Conservation (phyloP, 2,329 filamentous ascomycete genomes). For the Neopestalotiopsis sp. region DNA sequence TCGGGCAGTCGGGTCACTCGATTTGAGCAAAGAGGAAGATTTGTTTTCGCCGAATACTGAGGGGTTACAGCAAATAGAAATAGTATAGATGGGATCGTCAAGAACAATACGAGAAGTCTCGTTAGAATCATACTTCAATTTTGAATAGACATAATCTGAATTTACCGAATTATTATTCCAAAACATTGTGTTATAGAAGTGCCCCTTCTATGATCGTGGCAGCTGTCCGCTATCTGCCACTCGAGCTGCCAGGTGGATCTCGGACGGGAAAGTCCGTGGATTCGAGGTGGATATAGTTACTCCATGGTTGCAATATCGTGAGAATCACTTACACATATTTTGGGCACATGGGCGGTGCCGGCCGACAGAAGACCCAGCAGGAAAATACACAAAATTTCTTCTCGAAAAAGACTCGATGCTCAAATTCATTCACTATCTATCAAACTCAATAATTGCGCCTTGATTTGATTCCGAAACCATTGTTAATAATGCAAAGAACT, state of each 20-base stretch:
- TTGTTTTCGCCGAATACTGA: too few relatives aligned
- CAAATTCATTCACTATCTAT: background rate
- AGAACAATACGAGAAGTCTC: too few relatives aligned
- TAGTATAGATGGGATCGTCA: too few relatives aligned
- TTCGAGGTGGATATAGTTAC: background rate
- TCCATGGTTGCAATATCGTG: background rate
- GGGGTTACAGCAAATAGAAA: too few relatives aligned
- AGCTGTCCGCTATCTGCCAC: background rate
- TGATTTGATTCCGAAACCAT: background rate
- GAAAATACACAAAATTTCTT: background rate
- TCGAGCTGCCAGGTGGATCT: background rate
- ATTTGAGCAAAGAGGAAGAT: too few relatives aligned
- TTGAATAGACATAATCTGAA: too few relatives aligned
- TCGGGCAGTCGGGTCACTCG: too few relatives aligned
- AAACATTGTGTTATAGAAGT: too few relatives aligned
- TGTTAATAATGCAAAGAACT: background rate
- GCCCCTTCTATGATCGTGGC: background rate
- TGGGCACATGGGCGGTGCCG: background rate
- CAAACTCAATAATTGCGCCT: background rate
- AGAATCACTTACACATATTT: conserved; percentile 1
- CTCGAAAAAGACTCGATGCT: background rate
- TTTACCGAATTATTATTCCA: too few relatives aligned
- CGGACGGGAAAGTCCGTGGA: background rate
- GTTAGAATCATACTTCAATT: too few relatives aligned
- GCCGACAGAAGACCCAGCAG: background rate